Conservation (phyloP, 345 rosid genomes). For the Adansonia digitata region DNA sequence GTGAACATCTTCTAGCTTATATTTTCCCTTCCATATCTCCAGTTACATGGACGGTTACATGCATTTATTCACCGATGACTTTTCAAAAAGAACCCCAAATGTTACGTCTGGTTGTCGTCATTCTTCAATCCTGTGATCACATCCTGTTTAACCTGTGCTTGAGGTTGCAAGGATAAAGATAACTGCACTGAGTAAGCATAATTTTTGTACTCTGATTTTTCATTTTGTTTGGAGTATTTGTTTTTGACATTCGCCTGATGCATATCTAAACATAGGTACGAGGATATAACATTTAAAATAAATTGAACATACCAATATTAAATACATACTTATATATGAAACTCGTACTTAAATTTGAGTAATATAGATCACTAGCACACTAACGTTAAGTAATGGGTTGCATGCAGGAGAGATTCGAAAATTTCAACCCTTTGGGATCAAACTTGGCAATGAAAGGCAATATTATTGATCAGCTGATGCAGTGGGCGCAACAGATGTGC, state of each 20-base stretch:
- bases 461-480: conserved; percentile 40
- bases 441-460: conserved; percentile 13
- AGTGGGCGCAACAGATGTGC: conserved; percentile 66
- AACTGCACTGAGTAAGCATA: not conserved
- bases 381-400: too few species aligned
- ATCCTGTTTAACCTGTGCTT: conserved; percentile 37
- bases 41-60: conserved; percentile 57
- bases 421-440: conserved; percentile 32
- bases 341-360: too few species aligned
- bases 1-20: not conserved
- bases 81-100: conserved; percentile 38
- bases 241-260: too few species aligned
- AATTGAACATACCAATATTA: too few species aligned
- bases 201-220: not conserved
- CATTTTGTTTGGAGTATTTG: too few species aligned
- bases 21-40: conserved; percentile 4
- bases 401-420: conserved; percentile 32
- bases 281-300: too few species aligned
- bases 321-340: too few species aligned
- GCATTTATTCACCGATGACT: conserved; percentile 48
- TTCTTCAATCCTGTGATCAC: conserved; percentile 44
- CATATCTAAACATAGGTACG: too few species aligned
- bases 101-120: conserved; percentile 53
- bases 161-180: not conserved
- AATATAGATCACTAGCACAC: too few species aligned